Conservation (phyloP, 2,329 filamentous ascomycete genomes). For the Monosporascus cannonballus region DNA sequence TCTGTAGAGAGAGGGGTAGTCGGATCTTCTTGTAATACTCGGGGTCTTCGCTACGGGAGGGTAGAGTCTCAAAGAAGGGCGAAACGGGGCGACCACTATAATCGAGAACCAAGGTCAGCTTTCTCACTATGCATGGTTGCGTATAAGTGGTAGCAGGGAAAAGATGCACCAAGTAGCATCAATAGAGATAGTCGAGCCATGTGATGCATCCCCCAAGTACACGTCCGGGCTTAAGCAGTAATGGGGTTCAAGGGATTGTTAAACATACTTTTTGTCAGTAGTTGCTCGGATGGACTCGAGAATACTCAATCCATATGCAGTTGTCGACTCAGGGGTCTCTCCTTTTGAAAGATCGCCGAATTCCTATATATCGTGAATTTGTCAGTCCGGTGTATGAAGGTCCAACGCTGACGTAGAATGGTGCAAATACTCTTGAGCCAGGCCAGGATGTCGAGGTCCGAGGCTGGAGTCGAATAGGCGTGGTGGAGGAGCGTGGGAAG, state of each 20-base stretch:
- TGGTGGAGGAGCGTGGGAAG: no score
- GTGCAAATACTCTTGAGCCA: no score
- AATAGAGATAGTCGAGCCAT: no score
- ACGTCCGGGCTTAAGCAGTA: not conserved
- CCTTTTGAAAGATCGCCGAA: conserved; percentile 45
- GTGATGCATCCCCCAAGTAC: not conserved
- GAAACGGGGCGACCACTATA: conserved; percentile 66
- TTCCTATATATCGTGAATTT: conserved; percentile 21
- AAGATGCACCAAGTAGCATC: no score
- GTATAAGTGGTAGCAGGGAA: no score
- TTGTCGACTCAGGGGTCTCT: conserved; percentile 64
- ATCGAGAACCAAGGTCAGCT: conserved; percentile 16
- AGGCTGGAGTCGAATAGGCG: no score
- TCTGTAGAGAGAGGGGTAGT: conserved; percentile 72
- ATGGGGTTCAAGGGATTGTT: not conserved
- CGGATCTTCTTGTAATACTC: conserved; percentile 74
- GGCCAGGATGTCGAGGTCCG: no score
- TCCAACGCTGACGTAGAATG: not conserved
- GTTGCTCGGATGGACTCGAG: conserved; percentile 70
- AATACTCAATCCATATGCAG: conserved; percentile 65
- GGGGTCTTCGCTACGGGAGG: conserved; percentile 55
- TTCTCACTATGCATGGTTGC: not conserved
- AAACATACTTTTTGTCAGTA: conserved; percentile 71
- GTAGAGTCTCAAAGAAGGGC: conserved; percentile 67
- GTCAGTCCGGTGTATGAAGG: conserved; percentile 5